A percentile compares a stretch with the other conserved stretches of the same genome.
phyloP scores from a whole-genome alignment of 1,284 basidiomycete species.

The Cystobasidiaceae sp. region DNA sequence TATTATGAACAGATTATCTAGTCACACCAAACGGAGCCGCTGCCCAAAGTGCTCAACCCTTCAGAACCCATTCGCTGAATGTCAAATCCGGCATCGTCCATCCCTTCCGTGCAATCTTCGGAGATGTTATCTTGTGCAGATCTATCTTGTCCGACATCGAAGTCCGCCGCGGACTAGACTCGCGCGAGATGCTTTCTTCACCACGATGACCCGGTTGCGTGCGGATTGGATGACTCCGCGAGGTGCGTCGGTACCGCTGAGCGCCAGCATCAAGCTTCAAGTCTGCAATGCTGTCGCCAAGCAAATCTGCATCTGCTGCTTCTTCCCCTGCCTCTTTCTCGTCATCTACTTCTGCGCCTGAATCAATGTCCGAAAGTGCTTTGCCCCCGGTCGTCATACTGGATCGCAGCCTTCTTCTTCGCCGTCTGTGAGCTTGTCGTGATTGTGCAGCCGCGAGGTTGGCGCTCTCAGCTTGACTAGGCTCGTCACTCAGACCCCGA shows the following conservation, averaged over 20 bases:
- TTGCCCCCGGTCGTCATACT: too few species aligned
- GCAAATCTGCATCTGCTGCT: background rate
- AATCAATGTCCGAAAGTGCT: conserved; percentile 25
- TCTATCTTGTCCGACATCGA: too few species aligned
- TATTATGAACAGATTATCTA: too few species aligned
- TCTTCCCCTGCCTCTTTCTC: conserved; percentile 5
- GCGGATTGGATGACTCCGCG: too few species aligned
- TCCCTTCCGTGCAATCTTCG: background rate
- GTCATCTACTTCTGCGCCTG: conserved; percentile 25
- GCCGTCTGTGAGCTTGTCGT: background rate
- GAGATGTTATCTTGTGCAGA: background rate
- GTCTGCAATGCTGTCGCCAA: background rate
- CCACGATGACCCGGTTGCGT: too few species aligned
- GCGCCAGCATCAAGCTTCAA: background rate
- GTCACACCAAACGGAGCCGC: too few species aligned
- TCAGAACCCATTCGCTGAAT: conserved; percentile 11
- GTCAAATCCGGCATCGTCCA: conserved; percentile 1
- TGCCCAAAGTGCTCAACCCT: too few species aligned
- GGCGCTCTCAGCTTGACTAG: too few species aligned
- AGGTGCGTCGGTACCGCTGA: background rate
- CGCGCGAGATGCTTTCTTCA: too few species aligned
- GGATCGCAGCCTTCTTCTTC: background rate
- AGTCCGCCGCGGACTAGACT: background rate
- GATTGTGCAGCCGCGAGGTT: background rate
- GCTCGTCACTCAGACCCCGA: background rate